These are phyloP conservation scores for Andrographis paniculata DNA, from an alignment of 305 asterid species.

Conservation along the genomic window DNA sequence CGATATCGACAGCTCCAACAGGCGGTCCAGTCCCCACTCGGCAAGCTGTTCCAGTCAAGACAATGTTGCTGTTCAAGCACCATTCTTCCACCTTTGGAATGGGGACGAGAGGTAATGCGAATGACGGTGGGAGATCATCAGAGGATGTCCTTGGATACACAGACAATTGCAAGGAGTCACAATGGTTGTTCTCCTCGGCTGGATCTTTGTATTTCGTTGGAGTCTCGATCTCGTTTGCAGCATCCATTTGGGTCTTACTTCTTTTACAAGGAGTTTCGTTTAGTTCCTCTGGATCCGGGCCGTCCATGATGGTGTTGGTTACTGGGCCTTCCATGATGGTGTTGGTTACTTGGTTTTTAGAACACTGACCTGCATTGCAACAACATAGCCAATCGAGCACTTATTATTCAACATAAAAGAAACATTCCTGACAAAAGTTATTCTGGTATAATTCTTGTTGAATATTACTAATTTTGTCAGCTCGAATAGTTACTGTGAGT, in stretches of 20 bases:
- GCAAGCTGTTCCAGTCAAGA: constrained; percentile 56
- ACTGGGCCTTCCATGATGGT: constrained; percentile 33
- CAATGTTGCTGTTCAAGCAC: constrained; percentile 28
- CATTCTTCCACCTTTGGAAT: constrained; percentile 36
- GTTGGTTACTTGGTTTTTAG: constrained; percentile 11
- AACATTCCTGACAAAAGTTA: too few relatives aligned
- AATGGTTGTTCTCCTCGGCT: constrained; percentile 18
- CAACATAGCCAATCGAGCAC: constrained; percentile 1
- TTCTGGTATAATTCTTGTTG: too few relatives aligned
- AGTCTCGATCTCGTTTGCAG: constrained; percentile 16
- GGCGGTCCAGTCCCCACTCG: constrained; percentile 55
- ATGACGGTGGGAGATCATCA: constrained; percentile 20
- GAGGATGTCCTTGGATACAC: constrained; percentile 2
- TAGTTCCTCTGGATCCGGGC: constrained; percentile 19
- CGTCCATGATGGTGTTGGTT: constrained; percentile 36
- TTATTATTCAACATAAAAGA: too few relatives aligned
- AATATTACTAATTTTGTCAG: too few relatives aligned
- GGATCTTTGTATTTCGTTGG: constrained; percentile 21
- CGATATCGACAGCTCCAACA: constrained; percentile 68
- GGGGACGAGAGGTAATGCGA: constrained; percentile 53
- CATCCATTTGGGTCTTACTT: constrained; percentile 23
- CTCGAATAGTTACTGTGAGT: too few relatives aligned
- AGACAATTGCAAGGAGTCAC: constrained; percentile 28
- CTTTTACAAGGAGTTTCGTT: constrained; percentile 36
- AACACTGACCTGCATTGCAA: constrained; percentile 10